Percentiles rank a stretch among this genome's conserved stretches.
phyloP scores from a whole-genome alignment of 202 grass and related monocot genomes.

The Saccharum hybrid region DNA sequence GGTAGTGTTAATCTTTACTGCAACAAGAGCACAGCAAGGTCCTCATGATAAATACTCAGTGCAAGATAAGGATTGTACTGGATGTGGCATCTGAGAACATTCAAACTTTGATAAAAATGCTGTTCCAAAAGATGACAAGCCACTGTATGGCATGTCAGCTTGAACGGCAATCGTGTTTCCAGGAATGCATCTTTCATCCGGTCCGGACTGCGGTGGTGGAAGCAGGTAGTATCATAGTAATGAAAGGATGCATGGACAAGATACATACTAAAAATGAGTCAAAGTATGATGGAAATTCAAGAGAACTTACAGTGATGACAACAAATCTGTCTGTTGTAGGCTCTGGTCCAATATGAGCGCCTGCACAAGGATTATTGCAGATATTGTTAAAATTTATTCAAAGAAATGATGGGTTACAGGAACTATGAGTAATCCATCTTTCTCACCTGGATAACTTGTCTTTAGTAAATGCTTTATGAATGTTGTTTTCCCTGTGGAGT shows the following conservation, averaged over 20 bases:
- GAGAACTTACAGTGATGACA: slow-evolving; percentile 66
- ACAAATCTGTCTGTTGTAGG: slow-evolving; percentile 88
- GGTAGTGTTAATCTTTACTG: neutral
- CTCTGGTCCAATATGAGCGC: slow-evolving; percentile 76
- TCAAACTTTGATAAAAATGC: slow-evolving; percentile 86
- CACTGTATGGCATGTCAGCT: slow-evolving; percentile 84
- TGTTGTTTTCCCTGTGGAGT: slow-evolving; percentile 86
- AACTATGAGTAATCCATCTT: neutral
- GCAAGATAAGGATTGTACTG: slow-evolving; percentile 44
- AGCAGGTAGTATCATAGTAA: slow-evolving; percentile 1
- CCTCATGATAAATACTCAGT: neutral
- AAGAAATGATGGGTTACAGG: neutral
- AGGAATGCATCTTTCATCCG: slow-evolving; percentile 81
- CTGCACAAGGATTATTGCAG: slow-evolving; percentile 24
- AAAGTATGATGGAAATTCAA: neutral
- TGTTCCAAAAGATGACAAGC: slow-evolving; percentile 68
- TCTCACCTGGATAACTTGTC: slow-evolving; percentile 74
- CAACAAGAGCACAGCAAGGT: neutral
- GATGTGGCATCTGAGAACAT: slow-evolving; percentile 86
- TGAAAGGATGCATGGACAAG: neutral
- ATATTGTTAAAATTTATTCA: neutral
- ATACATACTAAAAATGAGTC: neutral
- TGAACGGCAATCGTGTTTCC: slow-evolving; percentile 82
- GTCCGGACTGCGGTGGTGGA: slow-evolving; percentile 59
- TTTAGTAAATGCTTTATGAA: slow-evolving; percentile 89